These are phyloP conservation scores for Xerocomellus intermedius DNA, from an alignment of 768 basidiomycete species.

Conservation along the genomic window DNA sequence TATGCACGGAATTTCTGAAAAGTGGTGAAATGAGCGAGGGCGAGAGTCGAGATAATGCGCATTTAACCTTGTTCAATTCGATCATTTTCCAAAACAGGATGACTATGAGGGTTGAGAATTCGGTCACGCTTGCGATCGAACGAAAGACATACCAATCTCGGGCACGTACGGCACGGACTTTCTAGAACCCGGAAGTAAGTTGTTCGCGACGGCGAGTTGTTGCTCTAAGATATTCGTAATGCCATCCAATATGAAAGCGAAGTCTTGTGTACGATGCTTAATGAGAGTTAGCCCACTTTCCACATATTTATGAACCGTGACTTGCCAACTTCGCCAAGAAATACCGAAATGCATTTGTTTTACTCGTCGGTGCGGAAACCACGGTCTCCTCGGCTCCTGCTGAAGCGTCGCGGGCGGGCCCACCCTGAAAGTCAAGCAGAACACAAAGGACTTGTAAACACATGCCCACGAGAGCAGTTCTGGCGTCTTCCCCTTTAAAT, in stretches of 20 bases:
- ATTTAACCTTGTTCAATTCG: constrained; percentile 83
- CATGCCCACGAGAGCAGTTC: constrained; percentile 66
- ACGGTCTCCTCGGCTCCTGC: constrained; percentile 43
- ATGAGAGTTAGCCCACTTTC: constrained; percentile 10
- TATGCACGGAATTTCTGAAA: constrained; percentile 86
- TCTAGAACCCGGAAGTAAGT: constrained; percentile 81
- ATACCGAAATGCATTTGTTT: constrained; percentile 88
- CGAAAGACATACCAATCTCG: constrained; percentile 65
- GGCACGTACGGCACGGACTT: constrained; percentile 79
- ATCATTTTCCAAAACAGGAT: constrained; percentile 88
- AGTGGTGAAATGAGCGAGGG: constrained; percentile 2
- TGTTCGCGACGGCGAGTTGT: constrained; percentile 70
- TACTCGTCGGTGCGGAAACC: constrained; percentile 50
- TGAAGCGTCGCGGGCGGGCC: constrained; percentile 57
- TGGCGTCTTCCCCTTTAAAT: constrained; percentile 83
- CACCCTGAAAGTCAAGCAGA: constrained; percentile 79
- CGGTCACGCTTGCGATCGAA: background rate
- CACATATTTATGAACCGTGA: background rate
- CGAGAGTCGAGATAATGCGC: background rate
- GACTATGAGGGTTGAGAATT: constrained; percentile 43
- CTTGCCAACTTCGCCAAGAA: constrained; percentile 84
- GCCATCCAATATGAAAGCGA: constrained; percentile 79
- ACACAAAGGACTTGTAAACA: constrained; percentile 78
- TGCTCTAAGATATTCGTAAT: constrained; percentile 66
- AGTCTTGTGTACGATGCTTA: constrained; percentile 89